Evolutionary conservation across 768 basidiomycete species (phyloP).

Genomic region (Boletus pseudo-olivaceus): DNA sequence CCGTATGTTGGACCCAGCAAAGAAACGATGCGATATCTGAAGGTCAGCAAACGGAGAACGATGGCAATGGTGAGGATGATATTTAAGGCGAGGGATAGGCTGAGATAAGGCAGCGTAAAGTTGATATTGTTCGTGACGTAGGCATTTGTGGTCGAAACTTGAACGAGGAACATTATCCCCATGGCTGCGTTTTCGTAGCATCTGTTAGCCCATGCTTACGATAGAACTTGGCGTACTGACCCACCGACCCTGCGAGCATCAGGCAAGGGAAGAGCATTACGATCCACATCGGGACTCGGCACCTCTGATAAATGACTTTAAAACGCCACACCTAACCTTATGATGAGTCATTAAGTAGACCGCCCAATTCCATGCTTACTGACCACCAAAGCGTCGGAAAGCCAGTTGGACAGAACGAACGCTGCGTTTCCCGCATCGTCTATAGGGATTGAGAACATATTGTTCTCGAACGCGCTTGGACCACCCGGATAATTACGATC

Average conservation of each 20-base stretch:
- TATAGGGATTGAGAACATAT: constrained; percentile 20
- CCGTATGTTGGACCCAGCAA: constrained; percentile 23
- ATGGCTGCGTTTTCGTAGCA: neutral
- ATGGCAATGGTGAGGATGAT: constrained; percentile 33
- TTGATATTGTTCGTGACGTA: constrained; percentile 10
- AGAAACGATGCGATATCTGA: constrained; percentile 8
- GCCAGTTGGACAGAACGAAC: constrained; percentile 8
- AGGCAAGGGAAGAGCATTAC: constrained; percentile 9
- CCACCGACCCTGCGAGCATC: constrained; percentile 5
- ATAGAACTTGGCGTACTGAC: neutral
- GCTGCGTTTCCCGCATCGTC: constrained; percentile 8
- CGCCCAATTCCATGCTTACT: neutral
- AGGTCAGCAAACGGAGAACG: constrained; percentile 23
- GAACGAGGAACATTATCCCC: constrained; percentile 9
- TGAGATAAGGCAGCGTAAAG: constrained; percentile 22
- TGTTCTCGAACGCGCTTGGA: constrained; percentile 23
- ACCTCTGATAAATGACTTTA: constrained; percentile 15
- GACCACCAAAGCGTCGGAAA: constrained; percentile 20
- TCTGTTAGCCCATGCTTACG: neutral
- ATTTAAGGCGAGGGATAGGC: constrained; percentile 32
- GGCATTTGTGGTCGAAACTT: constrained; percentile 11
- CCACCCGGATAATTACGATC: constrained; percentile 32
- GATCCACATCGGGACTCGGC: constrained; percentile 5
- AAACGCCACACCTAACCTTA: constrained; percentile 13
- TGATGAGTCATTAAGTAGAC: neutral